Evolutionary conservation across 1,139 yeast species (phyloP).

Genomic region (Geotrichum aggregatum): DNA sequence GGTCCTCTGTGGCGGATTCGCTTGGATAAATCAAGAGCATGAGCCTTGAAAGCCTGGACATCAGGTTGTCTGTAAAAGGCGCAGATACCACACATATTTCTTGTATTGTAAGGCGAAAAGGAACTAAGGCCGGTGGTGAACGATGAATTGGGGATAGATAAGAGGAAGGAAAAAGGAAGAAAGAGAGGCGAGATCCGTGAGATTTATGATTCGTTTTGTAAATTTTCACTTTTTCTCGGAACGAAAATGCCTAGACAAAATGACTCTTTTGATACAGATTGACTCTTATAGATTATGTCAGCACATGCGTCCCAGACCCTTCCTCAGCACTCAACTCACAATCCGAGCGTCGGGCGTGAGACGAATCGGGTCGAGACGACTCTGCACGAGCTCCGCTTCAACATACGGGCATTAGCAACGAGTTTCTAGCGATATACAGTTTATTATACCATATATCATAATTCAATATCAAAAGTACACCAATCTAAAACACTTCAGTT

Average conservation of each 20-base stretch:
- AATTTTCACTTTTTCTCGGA: constrained; percentile 6
- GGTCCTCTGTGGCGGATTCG: constrained; percentile 97
- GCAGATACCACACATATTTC: constrained; percentile 90
- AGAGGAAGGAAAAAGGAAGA: not conserved
- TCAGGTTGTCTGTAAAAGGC: constrained; percentile 84
- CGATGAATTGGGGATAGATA: not conserved
- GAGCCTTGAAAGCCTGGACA: constrained; percentile 73
- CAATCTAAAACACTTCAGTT: no score
- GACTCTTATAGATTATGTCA: not conserved
- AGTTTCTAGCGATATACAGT: no score
- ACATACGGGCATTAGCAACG: no score
- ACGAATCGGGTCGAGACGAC: no score
- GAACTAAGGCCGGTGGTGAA: not conserved
- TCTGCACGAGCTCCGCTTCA: no score
- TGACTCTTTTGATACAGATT: not conserved
- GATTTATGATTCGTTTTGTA: not conserved
- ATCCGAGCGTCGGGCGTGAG: no score
- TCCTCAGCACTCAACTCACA: no score
- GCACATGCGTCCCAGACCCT: no score
- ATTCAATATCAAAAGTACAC: no score
- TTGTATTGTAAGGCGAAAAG: not conserved
- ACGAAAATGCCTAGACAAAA: not conserved
- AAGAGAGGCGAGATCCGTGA: not conserved
- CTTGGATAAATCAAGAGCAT: constrained; percentile 85
- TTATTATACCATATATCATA: no score